A percentile compares a stretch with the other conserved stretches of the same genome.
Evolutionary conservation across 192 early-diverging fungal species (phyloP).

Genomic region (Diversispora eburnea): DNA sequence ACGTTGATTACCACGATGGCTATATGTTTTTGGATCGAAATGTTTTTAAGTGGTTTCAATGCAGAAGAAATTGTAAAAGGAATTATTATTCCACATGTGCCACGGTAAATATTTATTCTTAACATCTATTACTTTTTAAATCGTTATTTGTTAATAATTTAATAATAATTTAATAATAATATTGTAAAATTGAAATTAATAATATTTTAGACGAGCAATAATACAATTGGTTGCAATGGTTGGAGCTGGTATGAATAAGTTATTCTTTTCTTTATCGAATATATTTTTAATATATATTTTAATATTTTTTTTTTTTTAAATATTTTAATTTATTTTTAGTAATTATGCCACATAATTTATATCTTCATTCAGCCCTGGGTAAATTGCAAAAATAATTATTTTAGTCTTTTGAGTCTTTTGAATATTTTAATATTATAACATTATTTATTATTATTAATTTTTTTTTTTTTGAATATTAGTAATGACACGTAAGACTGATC

Average conservation of each 20-base stretch:
- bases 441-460: conserved; percentile 5
- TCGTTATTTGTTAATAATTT: no score
- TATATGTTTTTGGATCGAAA: conserved; percentile 72
- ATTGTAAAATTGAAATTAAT: no score
- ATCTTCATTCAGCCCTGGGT: conserved; percentile 62
- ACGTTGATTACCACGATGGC: conserved; percentile 69
- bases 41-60: conserved; percentile 51
- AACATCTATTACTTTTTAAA: no score
- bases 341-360: conserved; percentile 91
- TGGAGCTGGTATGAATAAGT: conserved; percentile 41
- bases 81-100: no score
- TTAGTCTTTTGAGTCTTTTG: no score
- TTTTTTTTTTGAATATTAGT: neutral
- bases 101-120: no score
- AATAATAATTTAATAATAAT: no score
- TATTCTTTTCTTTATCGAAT: neutral
- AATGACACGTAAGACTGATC: conserved; percentile 41
- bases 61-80: conserved; percentile 47
- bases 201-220: conserved; percentile 34
- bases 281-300: neutral
- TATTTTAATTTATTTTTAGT: conserved; percentile 28
- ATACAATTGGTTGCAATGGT: conserved; percentile 67
- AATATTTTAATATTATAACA: neutral
- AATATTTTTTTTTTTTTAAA: neutral
- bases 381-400: neutral